Base-by-base conservation (phyloP, 2,329 filamentous ascomycete species). In the Fusarium xylarioides region DNA sequence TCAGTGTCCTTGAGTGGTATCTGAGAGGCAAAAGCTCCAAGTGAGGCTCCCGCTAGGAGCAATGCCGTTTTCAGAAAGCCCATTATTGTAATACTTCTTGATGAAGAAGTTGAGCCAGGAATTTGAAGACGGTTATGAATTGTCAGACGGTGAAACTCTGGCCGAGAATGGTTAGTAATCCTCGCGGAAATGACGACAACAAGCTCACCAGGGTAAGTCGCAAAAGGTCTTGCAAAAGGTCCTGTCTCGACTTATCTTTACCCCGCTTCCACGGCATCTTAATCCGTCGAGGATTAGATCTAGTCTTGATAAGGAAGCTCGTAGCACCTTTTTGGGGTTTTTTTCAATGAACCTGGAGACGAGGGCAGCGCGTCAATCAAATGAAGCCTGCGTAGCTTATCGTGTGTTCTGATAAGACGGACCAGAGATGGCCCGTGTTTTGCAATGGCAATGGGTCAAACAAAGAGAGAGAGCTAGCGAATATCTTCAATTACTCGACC, bases 281-380 rank as follows among this genome's bases (percentile, higher is more conserved):
- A 35, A 16, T 15, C 16, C 46, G 40, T 60, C 11, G 8, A 18
- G 21, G 19, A 49, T 34, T 28, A 54, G 50, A 30, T 69, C 66
- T 69, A 69, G 46, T 46, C 65, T 69, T 38, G 38, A 69, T 58
- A 34, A 19, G 66, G 66, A 62, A 69, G 58, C 58, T 64, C 56
- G 14, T 11, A 28, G 40, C 18, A 42, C 9, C 28, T 47, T 37
- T 38, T 37, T 32, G n/a, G 23, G 9, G 42, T 42, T 54, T 28
- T 42, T 54, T 28, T 10, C 10, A 2, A 19, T 5, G 8, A 19
- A 50, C 4, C 16, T 23, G 16, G 8, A 23, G 21, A 50, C 21
- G 16, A 32, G 21, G 46, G 46, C 28, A 32, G 18, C 12, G 18
- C 10, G 7, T 53, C 19, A 16, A n/a, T 12, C 23, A 12, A 5